Evolutionary conservation across 257 asterid species (phyloP), one percentile per base, ranked within the genome.

Genomic region (Nicotiana knightiana): DNA sequence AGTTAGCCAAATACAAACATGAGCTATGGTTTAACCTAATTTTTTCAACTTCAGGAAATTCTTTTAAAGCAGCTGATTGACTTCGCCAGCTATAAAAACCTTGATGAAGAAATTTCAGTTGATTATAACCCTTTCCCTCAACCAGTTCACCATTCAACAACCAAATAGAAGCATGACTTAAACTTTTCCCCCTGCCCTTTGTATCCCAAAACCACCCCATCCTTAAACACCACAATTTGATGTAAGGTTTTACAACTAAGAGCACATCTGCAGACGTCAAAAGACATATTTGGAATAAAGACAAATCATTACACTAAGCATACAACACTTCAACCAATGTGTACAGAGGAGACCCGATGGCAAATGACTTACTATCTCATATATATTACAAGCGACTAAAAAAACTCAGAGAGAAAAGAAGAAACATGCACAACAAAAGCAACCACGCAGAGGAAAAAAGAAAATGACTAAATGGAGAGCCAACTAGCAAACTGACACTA

Each of bases 1-100:
- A 81, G 62, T 85, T 63, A 85, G 85, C 21, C 12, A 53, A 84
- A 81, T 39, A 67, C 51, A 57, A 64, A 80, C 43, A 78, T 59
- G 62, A 77, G 79, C 79, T 73, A 51, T 3, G 15, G 43, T 26
- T 0, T 15, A 75, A 28, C 63, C 15, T 15, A 73, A 51, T 51
- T 75, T 58, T 75, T 75, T n/a, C 11, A 58, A 58, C 63, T 58
- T 18, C 63, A 18, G 11, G 7, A 37, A 32, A 43, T 66, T 67
- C 77, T 70, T 63, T 18, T 24, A 59, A n/a, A 75, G 63, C 79
- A 75, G 43, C 63, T 75, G 63, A 8, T 28, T 51, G 46, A 35
- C 63, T 51, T 51, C 15, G 63, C 79, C 16, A 75, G 63, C 67
- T 51, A 75, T 58, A 75, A 28, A 75, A 75, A 75, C 39, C 62